Conservation (phyloP, 129 eudicot species). For the Chrysanthemum makinoi region DNA sequence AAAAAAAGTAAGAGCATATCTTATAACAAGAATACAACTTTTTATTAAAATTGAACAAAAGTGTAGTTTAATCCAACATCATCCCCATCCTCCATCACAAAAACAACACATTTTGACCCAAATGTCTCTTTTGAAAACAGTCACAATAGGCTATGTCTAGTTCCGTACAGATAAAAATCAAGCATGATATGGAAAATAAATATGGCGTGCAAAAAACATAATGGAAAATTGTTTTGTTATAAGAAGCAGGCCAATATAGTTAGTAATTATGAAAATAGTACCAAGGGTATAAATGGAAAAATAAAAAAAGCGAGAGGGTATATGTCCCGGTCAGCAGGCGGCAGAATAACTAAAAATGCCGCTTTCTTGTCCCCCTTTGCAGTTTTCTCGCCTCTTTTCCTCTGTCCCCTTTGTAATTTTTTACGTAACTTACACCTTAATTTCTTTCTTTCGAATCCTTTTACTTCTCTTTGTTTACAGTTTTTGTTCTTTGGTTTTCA, state of each 20-base stretch:
- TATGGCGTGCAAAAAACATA: constrained; percentile 25
- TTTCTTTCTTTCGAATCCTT: background rate
- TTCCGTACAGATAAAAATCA: constrained; percentile 7
- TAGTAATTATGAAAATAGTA: background rate
- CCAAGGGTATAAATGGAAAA: constrained; percentile 27
- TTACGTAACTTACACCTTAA: constrained; percentile 33
- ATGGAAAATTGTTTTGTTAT: constrained; percentile 10
- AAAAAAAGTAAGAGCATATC: too few species aligned
- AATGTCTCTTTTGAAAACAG: too few species aligned
- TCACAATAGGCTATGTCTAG: background rate
- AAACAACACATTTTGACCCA: too few species aligned
- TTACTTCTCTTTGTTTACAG: background rate
- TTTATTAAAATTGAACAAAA: too few species aligned
- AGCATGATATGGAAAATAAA: background rate
- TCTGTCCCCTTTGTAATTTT: constrained; percentile 39
- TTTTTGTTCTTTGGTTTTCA: background rate
- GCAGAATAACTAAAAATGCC: constrained; percentile 58
- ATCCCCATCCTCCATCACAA: too few species aligned
- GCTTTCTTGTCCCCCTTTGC: constrained; percentile 70
- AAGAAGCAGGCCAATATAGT: background rate
- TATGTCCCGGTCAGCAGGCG: constrained; percentile 54
- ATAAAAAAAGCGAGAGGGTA: constrained; percentile 19
- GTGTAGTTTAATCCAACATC: too few species aligned
- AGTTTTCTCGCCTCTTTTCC: constrained; percentile 45
- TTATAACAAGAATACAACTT: too few species aligned